These are phyloP conservation scores for Stereocaulon alpinum DNA, from an alignment of 495 filamentous ascomycete species.

Conservation along the genomic window DNA sequence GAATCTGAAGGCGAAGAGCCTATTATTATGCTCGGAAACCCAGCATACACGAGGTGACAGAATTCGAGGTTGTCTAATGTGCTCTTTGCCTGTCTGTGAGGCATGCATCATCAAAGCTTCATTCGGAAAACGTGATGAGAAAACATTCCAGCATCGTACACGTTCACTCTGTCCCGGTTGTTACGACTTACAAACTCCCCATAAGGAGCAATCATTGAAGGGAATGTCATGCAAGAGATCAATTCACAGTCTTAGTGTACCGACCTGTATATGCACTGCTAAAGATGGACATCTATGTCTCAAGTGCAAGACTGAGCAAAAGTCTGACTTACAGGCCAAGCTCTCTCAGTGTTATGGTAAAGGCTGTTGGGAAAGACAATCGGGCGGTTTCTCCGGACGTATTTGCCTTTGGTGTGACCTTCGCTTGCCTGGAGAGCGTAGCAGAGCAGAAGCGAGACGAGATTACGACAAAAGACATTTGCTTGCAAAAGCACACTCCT, in stretches of 20 bases:
- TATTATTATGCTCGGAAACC: constrained; percentile 17
- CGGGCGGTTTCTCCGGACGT: constrained; percentile 8
- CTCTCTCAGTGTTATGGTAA: constrained; percentile 17
- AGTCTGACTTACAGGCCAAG: constrained; percentile 4
- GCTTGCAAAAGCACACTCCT: constrained; percentile 15
- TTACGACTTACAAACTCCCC: constrained; percentile 16
- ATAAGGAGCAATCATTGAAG: constrained; percentile 7
- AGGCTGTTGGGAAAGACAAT: constrained; percentile 13
- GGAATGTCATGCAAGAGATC: neutral
- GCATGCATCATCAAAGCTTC: constrained; percentile 24
- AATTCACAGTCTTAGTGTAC: constrained; percentile 4
- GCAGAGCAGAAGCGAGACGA: constrained; percentile 15
- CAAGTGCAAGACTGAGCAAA: constrained; percentile 23
- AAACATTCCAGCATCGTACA: constrained; percentile 20
- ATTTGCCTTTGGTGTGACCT: constrained; percentile 26
- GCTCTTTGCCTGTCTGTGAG: constrained; percentile 26
- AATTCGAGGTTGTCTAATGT: constrained; percentile 20
- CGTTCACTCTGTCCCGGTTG: constrained; percentile 20
- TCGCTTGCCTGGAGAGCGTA: constrained; percentile 13
- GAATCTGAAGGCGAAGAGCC: constrained; percentile 20
- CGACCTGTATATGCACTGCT: constrained; percentile 20
- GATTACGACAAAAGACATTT: constrained; percentile 19
- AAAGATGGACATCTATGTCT: constrained; percentile 24
- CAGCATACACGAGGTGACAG: constrained; percentile 19
- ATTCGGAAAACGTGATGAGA: constrained; percentile 20